Percentiles rank a stretch among this genome's conserved stretches.
Evolutionary conservation across 345 rosid genomes (phyloP).

Genomic region (Citrus cavaleriei): DNA sequence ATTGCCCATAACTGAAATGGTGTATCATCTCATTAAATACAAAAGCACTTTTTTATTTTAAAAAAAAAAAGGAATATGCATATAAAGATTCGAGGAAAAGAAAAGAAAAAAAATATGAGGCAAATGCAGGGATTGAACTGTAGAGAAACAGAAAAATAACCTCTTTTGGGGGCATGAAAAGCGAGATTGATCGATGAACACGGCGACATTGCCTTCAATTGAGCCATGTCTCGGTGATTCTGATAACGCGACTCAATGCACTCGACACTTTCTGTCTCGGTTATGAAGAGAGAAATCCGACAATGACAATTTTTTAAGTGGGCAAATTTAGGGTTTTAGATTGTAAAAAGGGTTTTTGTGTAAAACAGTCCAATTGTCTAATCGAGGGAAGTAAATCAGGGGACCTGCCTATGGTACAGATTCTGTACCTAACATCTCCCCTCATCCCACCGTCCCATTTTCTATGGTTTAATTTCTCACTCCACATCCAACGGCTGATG

Average conservation of each 20-base stretch:
- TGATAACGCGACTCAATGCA: neutral
- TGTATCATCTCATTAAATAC: too few relatives aligned
- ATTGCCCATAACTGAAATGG: neutral
- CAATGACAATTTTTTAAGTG: neutral
- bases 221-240: conserved; percentile 21
- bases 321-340: neutral
- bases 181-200: conserved; percentile 15
- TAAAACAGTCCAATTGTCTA: neutral
- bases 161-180: conserved; percentile 3
- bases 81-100: neutral
- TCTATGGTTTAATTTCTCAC: too few relatives aligned
- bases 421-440: too few relatives aligned
- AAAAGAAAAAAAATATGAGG: neutral
- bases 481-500: too few relatives aligned
- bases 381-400: neutral
- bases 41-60: neutral
- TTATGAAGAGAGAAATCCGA: neutral
- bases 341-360: neutral
- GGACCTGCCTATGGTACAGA: too few relatives aligned
- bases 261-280: neutral
- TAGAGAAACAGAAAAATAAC: neutral
- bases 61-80: neutral
- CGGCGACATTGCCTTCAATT: conserved; percentile 19
- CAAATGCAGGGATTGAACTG: neutral
- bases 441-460: too few relatives aligned